Evolutionary conservation across 352 stramenopile genomes (phyloP).

Genomic region (Globisporangium okanoganense): DNA sequence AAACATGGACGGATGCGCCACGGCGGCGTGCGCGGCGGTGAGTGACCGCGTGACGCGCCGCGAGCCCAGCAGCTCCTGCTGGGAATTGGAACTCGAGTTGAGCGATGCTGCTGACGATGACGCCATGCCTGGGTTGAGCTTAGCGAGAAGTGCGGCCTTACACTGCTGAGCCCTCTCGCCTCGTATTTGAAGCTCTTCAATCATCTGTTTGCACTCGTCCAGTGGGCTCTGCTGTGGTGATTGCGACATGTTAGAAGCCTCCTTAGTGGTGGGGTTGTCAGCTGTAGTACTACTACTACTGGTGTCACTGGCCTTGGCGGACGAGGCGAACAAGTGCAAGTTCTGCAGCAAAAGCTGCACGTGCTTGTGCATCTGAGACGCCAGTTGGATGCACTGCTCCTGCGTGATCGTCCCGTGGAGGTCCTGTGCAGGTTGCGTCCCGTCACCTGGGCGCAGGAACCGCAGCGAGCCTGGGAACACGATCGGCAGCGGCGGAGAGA

Average conservation of each 20-base stretch:
- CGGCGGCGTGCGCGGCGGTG: conserved; percentile 68
- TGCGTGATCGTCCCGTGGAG: conserved; percentile 42
- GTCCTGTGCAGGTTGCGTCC: conserved; percentile 12
- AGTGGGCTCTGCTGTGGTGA: conserved; percentile 2
- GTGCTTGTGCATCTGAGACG: conserved; percentile 88
- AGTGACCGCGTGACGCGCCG: conserved; percentile 75
- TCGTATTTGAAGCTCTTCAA: conserved; percentile 60
- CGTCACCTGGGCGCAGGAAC: not conserved
- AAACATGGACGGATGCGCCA: conserved; percentile 85
- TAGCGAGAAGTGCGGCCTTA: conserved; percentile 63
- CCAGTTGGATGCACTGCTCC: conserved; percentile 73
- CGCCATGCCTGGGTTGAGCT: conserved; percentile 33
- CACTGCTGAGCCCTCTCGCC: conserved; percentile 56
- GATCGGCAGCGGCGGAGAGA: not conserved
- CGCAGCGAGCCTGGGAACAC: not conserved
- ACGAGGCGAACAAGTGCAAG: conserved; percentile 43
- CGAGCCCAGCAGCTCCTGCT: conserved; percentile 19
- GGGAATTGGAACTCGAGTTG: not conserved
- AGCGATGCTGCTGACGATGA: not conserved
- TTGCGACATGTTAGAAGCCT: not conserved
- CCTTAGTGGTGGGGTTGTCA: not conserved
- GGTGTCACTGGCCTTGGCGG: conserved; percentile 2
- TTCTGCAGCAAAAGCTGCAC: conserved; percentile 77
- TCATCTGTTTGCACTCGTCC: conserved; percentile 51
- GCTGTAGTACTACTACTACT: not conserved